Base-by-base conservation (phyloP, 2,329 filamentous ascomycete genomes). In the Ceratocystis cacaofunesta region DNA sequence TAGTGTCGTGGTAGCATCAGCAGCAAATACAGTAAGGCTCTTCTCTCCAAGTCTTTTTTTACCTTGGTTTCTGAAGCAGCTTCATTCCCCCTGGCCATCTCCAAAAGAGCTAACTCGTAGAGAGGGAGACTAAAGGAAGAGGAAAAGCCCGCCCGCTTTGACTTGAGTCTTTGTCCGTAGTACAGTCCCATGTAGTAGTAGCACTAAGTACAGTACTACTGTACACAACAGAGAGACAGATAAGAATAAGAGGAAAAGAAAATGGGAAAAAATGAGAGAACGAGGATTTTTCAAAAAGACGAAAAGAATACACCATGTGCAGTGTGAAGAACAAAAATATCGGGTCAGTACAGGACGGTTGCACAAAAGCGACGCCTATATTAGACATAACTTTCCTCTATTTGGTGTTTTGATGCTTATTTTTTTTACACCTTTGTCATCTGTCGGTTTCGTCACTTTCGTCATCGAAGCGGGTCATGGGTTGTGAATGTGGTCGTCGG, bases 151-250 rank as follows among this genome's bases (percentile, higher is more conserved):
- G 55, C 55, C 32, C 28, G 55, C 55, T 58, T 36, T 32, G 28
- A 58, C 55, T 58, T 32, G 25, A 25, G 48, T 6, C 17, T 32
- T 36, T 58, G 30, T 30, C 36, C 6, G 55, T 58, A 8, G 55
- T 36, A 58, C 55, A 58, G 55, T 58, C 55, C 55, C 55, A 58
- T 58, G 55, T 58, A 32, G 55, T 36, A n/a, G 55, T 19, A 19
- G 28, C 12, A 58, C 55, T 22, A 25, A n/a, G 36, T 41, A 41
- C 22, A 4, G 28, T 61, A 5, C 57, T 48, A 28, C 41, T 46
- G 46, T 43, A 7, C 8, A 28, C 22, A 32, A 3, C 22, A 32
- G 41, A 30, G 12, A 62, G n/a, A 44, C 25, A 62, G 32, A 62
- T 22, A 48, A 25, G 43, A 22, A 48, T 22, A 48, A 48, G 6